These are phyloP conservation scores for Fagopyrum tataricum DNA, from an alignment of 148 eudicot species.

Conservation along the genomic window DNA sequence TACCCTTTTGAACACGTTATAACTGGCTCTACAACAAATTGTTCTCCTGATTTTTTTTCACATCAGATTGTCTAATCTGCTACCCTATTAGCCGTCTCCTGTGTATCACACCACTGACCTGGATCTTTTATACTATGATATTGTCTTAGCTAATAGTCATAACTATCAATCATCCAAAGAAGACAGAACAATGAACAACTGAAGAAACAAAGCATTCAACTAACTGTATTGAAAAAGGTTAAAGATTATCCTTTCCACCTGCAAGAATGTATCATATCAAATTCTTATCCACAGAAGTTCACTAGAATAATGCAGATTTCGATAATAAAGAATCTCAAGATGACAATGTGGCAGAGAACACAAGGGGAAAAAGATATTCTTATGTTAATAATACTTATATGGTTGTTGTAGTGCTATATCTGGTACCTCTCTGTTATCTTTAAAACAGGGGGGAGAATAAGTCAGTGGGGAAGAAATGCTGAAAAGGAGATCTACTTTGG, in stretches of 20 bases:
- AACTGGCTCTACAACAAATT: not conserved
- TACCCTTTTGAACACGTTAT: not conserved
- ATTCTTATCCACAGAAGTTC: not conserved
- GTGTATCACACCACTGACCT: not conserved
- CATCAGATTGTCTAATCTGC: not conserved
- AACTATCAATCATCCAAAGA: not conserved
- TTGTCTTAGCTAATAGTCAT: not conserved
- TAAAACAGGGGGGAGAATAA: not conserved
- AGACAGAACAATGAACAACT: not conserved
- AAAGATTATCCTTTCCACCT: not conserved
- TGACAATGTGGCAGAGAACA: not conserved
- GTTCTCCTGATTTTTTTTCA: too few relatives aligned
- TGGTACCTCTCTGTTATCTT: not conserved
- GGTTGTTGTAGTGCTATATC: not conserved
- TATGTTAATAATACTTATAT: not conserved
- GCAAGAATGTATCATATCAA: not conserved
- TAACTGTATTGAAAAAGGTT: not conserved
- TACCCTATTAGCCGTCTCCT: not conserved
- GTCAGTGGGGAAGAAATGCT: not conserved
- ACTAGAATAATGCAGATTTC: not conserved
- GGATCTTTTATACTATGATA: not conserved
- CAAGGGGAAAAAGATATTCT: not conserved
- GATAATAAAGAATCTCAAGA: not conserved
- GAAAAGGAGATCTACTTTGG: slow-evolving; percentile 10
- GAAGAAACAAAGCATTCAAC: not conserved